Percentiles rank a stretch among this genome's conserved stretches.
Conservation (phyloP, 345 rosid species). For the Cardamine occulta region DNA sequence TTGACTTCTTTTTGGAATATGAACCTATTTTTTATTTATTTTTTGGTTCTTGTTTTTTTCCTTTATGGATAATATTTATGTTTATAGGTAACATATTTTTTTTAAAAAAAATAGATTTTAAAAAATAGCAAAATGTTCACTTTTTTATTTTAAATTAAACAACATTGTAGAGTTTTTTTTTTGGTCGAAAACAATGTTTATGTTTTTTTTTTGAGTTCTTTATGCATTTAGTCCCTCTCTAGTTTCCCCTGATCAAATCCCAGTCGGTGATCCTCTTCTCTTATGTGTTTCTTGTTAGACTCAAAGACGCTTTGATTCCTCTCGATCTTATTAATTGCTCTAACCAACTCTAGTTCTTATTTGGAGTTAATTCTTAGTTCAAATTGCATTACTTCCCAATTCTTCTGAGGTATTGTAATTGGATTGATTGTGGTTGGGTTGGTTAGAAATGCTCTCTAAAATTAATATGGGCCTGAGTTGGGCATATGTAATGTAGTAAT, state of each 20-base stretch:
- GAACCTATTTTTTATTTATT: too few species aligned
- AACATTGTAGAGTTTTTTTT: too few species aligned
- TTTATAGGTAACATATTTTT: too few species aligned
- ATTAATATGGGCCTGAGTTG: not conserved
- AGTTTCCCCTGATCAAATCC: not conserved
- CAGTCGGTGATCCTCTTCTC: not conserved
- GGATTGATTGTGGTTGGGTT: not conserved
- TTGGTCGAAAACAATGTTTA: not conserved
- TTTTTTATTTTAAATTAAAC: too few species aligned
- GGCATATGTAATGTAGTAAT: not conserved
- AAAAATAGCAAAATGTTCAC: too few species aligned
- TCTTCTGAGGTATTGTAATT: too few species aligned
- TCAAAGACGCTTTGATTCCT: not conserved
- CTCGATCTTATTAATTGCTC: not conserved
- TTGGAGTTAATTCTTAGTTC: not conserved
- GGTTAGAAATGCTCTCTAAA: not conserved
- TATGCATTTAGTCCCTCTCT: not conserved
- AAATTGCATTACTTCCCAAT: too few species aligned
- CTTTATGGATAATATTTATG: too few species aligned
- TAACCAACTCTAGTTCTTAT: not conserved
- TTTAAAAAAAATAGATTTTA: too few species aligned
- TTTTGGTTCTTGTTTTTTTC: too few species aligned
- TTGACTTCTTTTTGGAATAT: too few species aligned
- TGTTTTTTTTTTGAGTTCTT: not conserved
- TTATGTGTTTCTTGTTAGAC: not conserved